Conservation (phyloP, 148 eudicot genomes). For the Agrostemma githago region DNA sequence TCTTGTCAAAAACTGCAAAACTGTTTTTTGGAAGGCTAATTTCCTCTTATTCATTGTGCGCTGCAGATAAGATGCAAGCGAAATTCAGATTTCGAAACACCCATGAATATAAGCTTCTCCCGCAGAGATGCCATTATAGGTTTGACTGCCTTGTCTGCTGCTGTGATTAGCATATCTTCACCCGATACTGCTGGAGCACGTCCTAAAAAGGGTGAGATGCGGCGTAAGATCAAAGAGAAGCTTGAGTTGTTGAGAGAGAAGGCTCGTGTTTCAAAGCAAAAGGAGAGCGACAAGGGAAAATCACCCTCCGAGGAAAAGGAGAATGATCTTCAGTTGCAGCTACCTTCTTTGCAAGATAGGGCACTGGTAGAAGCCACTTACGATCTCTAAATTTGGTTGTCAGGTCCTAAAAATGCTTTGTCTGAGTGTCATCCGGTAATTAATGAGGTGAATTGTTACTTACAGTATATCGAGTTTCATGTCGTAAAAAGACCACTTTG, state of each 20-base stretch:
- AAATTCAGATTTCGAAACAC: slow-evolving; percentile 8
- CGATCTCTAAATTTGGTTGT: not conserved
- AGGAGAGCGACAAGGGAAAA: slow-evolving; percentile 24
- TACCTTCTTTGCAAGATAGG: slow-evolving; percentile 16
- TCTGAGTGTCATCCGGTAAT: too few relatives aligned
- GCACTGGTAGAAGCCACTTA: slow-evolving; percentile 22
- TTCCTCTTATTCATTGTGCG: not conserved
- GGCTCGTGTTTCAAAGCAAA: slow-evolving; percentile 38
- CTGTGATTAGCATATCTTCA: slow-evolving; percentile 12
- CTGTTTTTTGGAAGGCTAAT: not conserved
- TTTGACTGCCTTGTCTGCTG: slow-evolving; percentile 14
- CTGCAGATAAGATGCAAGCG: slow-evolving; percentile 22
- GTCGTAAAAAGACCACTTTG: too few relatives aligned
- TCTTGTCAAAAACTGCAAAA: not conserved
- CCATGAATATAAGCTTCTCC: slow-evolving; percentile 2
- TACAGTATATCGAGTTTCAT: too few relatives aligned
- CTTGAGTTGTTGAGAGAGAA: slow-evolving; percentile 44
- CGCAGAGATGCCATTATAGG: slow-evolving; percentile 23
- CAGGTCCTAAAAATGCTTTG: not conserved
- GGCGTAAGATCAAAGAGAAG: slow-evolving; percentile 41
- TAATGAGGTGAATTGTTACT: too few relatives aligned
- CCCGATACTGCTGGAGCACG: slow-evolving; percentile 46
- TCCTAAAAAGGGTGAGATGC: slow-evolving; percentile 31
- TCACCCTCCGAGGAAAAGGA: slow-evolving; percentile 16
- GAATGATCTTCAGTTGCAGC: slow-evolving; percentile 19